Percentiles rank a stretch among this genome's conserved stretches.
Conservation (phyloP, 2,329 filamentous ascomycete species). For the Penicillium sp. region DNA sequence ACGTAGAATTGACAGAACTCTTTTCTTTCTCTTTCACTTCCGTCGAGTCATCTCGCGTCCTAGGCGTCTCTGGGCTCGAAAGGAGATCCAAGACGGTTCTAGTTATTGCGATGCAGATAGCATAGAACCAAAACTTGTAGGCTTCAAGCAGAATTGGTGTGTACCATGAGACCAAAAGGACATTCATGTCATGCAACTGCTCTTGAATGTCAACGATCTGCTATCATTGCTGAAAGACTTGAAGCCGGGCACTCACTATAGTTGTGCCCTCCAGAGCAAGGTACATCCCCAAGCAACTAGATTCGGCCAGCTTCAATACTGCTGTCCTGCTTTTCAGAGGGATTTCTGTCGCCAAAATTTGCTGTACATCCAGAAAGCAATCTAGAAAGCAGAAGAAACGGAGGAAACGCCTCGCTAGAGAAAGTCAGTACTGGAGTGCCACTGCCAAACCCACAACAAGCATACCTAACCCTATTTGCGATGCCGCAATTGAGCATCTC, state of each 20-base stretch:
- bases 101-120: constrained; percentile 55
- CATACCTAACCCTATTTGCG: constrained; percentile 46
- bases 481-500: constrained; percentile 38
- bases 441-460: constrained; percentile 3
- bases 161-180: constrained; percentile 46
- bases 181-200: constrained; percentile 53
- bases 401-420: constrained; percentile 59
- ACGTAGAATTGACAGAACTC: neutral
- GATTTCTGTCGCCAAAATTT: constrained; percentile 35
- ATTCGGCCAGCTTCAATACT: constrained; percentile 57
- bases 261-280: constrained; percentile 66
- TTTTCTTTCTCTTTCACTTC: neutral
- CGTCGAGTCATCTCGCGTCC: neutral
- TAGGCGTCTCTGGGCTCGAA: constrained; percentile 1
- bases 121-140: constrained; percentile 69
- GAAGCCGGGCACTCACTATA: constrained; percentile 51
- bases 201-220: constrained; percentile 26
- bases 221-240: neutral
- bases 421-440: neutral
- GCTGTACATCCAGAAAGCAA: constrained; percentile 55
- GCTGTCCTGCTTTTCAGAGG: constrained; percentile 14
- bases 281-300: constrained; percentile 65
- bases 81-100: constrained; percentile 22
- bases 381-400: constrained; percentile 68
- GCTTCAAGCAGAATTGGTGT: constrained; percentile 57